Base-by-base conservation (phyloP, 1,139 yeast genomes). In the Geotrichum carabidarum region DNA sequence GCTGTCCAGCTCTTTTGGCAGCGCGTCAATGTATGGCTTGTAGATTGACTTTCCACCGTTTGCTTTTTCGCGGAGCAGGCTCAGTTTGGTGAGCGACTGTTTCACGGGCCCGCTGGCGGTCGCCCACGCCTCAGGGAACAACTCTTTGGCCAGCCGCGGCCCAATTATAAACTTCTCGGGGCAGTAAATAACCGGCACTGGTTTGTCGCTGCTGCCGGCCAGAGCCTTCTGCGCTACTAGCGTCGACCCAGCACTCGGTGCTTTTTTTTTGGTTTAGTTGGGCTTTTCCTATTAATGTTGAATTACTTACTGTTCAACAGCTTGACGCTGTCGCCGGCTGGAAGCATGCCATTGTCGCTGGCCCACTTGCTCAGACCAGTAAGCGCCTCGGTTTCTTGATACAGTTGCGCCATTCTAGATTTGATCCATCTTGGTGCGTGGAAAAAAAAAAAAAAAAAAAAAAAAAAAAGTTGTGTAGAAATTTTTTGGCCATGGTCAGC, bases 111-210 rank as follows among this genome's bases (percentile, higher is more conserved):
- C 31, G 14, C 11, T 15, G 7, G 5, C 7, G 8, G 15, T 22
- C 14, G 17, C 43, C 54, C 54, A 51, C 8, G 48, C 36, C 8
- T 46, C 53, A 11, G 59, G 59, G 51, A 62, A 64, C 22, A 55
- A 43, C 15, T 46, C 34, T 22, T 53, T 47, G 2, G 67, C 68
- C 31, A 56, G 44, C 44, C 51, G 53, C 4, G 68, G 68, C 1
- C 69, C 69, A 15, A 67, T 59, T 9, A 66, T 43, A 44, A 54
- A 51, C 15, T 49, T 27, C 51, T 60, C 63, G 6, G 68, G 65
- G 44, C 69, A 66, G 9, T 60, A 38, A 14, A 66, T 56, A 12
- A 67, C 56, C n/a, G 51, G 51, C 4, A 48, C 38, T 2, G 56
- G 55, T 11, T 22, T 14, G 11, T 62, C 65, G 2, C 51, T 53